A percentile compares a stretch with the other conserved stretches of the same genome.
These are phyloP conservation scores for Cucurbita moschata DNA, from an alignment of 306 rosid species.

Conservation along the genomic window DNA sequence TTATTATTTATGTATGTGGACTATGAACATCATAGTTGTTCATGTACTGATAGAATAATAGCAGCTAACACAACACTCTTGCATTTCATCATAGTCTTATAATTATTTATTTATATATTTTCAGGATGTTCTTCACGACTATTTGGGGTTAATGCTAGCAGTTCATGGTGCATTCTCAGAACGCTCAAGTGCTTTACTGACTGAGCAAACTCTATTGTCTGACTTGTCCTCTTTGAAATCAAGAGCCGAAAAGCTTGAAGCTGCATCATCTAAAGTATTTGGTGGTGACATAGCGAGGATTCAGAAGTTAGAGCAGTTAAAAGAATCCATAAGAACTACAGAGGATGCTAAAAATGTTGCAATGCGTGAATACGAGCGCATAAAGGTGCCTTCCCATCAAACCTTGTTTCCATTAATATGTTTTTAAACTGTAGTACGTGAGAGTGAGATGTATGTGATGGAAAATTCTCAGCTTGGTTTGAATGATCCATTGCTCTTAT, in stretches of 20 bases:
- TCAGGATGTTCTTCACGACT: constrained; percentile 91
- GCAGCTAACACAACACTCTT: neutral
- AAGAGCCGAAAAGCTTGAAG: constrained; percentile 86
- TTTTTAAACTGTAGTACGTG: neutral
- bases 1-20: neutral
- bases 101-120: constrained; percentile 4
- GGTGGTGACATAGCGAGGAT: constrained; percentile 77
- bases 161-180: constrained; percentile 84
- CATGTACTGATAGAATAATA: neutral
- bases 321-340: constrained; percentile 62
- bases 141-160: constrained; percentile 88
- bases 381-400: constrained; percentile 40
- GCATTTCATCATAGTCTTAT: neutral
- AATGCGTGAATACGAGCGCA: constrained; percentile 71
- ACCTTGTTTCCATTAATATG: neutral
- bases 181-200: constrained; percentile 78
- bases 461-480: neutral
- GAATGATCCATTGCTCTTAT: neutral
- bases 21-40: neutral
- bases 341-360: constrained; percentile 86
- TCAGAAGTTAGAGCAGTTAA: constrained; percentile 72
- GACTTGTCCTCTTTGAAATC: constrained; percentile 62
- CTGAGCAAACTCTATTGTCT: constrained; percentile 82
- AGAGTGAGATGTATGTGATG: neutral
- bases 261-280: constrained; percentile 75